These are phyloP conservation scores for Rhynchospora pubera DNA, from an alignment of 176 grass and related monocot genomes.

Conservation along the genomic window DNA sequence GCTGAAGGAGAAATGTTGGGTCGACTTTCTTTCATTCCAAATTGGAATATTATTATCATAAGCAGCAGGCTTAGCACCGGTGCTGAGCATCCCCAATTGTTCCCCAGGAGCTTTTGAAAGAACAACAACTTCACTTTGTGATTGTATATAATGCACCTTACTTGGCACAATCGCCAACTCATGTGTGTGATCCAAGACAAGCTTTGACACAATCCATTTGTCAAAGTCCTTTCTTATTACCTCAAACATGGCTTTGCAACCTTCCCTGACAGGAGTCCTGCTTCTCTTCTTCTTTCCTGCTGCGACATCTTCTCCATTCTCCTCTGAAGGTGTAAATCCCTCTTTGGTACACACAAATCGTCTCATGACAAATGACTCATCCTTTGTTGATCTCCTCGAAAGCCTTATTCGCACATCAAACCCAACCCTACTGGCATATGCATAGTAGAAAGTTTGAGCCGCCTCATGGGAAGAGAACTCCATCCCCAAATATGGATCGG, in stretches of 20 bases:
- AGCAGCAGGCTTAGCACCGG: not conserved
- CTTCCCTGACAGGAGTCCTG: constrained; percentile 41
- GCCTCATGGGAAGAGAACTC: constrained; percentile 60
- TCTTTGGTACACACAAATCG: constrained; percentile 69
- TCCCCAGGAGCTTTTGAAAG: constrained; percentile 46
- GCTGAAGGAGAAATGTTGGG: constrained; percentile 19
- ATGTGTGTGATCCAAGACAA: constrained; percentile 59
- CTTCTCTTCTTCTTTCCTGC: constrained; percentile 40
- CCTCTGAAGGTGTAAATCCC: constrained; percentile 41
- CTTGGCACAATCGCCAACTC: constrained; percentile 42
- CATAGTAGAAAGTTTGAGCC: constrained; percentile 65
- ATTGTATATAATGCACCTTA: constrained; percentile 72
- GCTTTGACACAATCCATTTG: constrained; percentile 64
- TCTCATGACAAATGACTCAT: constrained; percentile 52
- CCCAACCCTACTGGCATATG: constrained; percentile 51
- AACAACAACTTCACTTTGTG: constrained; percentile 56
- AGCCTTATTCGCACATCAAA: constrained; percentile 67
- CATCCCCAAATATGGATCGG: constrained; percentile 44
- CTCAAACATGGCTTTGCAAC: constrained; percentile 68
- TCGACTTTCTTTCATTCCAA: constrained; percentile 18
- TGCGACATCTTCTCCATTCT: constrained; percentile 31
- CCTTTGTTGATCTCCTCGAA: constrained; percentile 47
- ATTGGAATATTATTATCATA: constrained; percentile 18
- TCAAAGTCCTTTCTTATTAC: constrained; percentile 54
- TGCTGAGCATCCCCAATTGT: constrained; percentile 7